Percentiles rank a stretch among this genome's conserved stretches.
Conservation (phyloP, 345 rosid genomes). For the Clarkia xantiana region DNA sequence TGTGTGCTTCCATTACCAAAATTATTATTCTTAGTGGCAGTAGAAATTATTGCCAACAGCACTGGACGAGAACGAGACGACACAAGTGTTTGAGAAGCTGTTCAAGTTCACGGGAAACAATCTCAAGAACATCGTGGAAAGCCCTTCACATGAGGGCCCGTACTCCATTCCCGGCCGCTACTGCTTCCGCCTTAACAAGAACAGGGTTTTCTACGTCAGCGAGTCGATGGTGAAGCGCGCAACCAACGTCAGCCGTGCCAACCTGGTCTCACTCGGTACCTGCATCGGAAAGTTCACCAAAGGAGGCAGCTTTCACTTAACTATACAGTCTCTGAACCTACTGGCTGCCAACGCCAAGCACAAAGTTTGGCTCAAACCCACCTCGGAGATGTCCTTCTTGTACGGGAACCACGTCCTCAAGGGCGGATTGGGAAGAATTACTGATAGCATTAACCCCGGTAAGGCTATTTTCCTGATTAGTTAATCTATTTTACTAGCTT, state of each 20-base stretch:
- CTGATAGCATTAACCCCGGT: slow-evolving; percentile 41
- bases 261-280: slow-evolving; percentile 54
- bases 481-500: neutral
- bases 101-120: slow-evolving; percentile 74
- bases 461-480: neutral
- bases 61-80: slow-evolving; percentile 75
- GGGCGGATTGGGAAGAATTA: slow-evolving; percentile 81
- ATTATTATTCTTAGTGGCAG: too few relatives aligned
- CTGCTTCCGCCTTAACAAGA: slow-evolving; percentile 86
- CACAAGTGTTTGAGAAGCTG: slow-evolving; percentile 73
- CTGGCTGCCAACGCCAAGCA: slow-evolving; percentile 71
- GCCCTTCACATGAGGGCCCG: slow-evolving; percentile 78
- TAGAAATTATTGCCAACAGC: too few relatives aligned
- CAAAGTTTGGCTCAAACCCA: slow-evolving; percentile 91
- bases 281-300: slow-evolving; percentile 83
- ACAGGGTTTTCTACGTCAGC: slow-evolving; percentile 65
- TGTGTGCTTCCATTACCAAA: too few relatives aligned
- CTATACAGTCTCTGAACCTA: slow-evolving; percentile 40
- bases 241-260: slow-evolving; percentile 51
- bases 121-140: slow-evolving; percentile 79
- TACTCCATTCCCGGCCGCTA: slow-evolving; percentile 59
- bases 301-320: slow-evolving; percentile 61
- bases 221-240: slow-evolving; percentile 74
- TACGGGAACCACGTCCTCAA: slow-evolving; percentile 85
- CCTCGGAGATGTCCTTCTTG: slow-evolving; percentile 87